A percentile compares a stretch with the other conserved stretches of the same genome.
Conservation (phyloP, 495 filamentous ascomycete species). For the Neurospora terricola region DNA sequence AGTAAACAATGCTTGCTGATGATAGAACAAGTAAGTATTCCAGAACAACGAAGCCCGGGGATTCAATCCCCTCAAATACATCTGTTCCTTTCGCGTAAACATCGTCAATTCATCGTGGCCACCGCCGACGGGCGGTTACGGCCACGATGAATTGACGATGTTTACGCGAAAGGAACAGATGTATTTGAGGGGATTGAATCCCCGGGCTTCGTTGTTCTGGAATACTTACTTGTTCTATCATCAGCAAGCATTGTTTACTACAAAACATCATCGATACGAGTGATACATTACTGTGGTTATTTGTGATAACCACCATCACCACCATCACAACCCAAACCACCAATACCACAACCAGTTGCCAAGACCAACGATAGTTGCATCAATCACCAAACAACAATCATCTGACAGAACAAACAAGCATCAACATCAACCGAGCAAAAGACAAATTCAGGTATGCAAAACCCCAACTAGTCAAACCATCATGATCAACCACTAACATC, state of each 20-base stretch:
- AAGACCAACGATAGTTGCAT: neutral
- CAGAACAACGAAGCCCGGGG: neutral
- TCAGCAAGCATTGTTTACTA: neutral
- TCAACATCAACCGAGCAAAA: neutral
- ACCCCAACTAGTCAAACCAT: neutral
- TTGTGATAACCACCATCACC: neutral
- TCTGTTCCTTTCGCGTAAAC: neutral
- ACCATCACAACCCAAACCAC: neutral
- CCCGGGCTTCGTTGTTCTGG: neutral
- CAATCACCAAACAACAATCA: neutral
- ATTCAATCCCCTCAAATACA: neutral
- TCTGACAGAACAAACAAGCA: neutral
- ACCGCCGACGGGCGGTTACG: too few relatives aligned
- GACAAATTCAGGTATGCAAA: neutral
- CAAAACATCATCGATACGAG: neutral
- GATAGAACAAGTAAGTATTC: neutral
- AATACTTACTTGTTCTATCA: neutral
- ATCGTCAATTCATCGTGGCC: neutral
- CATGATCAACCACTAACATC: neutral
- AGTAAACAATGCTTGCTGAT: neutral
- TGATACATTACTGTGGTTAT: neutral
- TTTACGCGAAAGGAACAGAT: neutral
- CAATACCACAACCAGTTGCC: neutral
- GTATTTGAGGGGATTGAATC: neutral
- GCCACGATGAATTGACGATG: neutral